Evolutionary conservation across 1,284 basidiomycete species (phyloP).

Genomic region (Leccinum pachyderme): DNA sequence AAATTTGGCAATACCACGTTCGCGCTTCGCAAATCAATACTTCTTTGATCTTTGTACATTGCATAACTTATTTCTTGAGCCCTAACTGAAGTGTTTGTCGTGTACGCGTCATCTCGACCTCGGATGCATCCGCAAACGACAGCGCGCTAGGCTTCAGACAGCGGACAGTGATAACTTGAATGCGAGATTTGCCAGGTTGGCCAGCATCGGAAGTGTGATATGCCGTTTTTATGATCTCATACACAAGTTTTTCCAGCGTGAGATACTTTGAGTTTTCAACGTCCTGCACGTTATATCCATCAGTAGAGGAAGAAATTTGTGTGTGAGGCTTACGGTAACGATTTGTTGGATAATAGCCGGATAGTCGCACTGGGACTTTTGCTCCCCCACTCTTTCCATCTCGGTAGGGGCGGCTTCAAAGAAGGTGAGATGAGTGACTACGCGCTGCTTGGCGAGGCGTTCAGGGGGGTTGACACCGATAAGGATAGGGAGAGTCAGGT

Average conservation of each 20-base stretch:
- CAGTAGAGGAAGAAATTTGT: neutral
- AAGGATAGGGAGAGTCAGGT: slow-evolving; percentile 41
- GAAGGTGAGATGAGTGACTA: slow-evolving; percentile 43
- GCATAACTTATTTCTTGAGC: neutral
- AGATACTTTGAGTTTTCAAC: slow-evolving; percentile 42
- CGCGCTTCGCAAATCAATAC: too few species aligned
- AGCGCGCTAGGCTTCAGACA: slow-evolving; percentile 55
- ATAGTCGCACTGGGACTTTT: slow-evolving; percentile 34
- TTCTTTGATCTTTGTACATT: neutral
- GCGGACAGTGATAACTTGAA: slow-evolving; percentile 41
- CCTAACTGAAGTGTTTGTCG: neutral
- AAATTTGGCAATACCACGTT: too few species aligned
- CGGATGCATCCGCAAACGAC: slow-evolving; percentile 46
- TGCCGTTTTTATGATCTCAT: slow-evolving; percentile 37
- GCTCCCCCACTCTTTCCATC: neutral
- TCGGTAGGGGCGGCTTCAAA: slow-evolving; percentile 24
- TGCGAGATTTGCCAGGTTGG: neutral
- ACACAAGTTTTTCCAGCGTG: slow-evolving; percentile 51
- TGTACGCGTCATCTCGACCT: slow-evolving; percentile 46
- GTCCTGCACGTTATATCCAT: slow-evolving; percentile 26
- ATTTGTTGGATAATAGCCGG: slow-evolving; percentile 33
- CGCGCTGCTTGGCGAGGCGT: slow-evolving; percentile 42
- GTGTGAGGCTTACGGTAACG: slow-evolving; percentile 27
- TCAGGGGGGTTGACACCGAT: slow-evolving; percentile 56
- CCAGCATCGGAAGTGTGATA: slow-evolving; percentile 33